A percentile compares a stretch with the other conserved stretches of the same genome.
Evolutionary conservation across 2,329 filamentous ascomycete genomes (phyloP).

Genomic region (Botrytis galanthina): DNA sequence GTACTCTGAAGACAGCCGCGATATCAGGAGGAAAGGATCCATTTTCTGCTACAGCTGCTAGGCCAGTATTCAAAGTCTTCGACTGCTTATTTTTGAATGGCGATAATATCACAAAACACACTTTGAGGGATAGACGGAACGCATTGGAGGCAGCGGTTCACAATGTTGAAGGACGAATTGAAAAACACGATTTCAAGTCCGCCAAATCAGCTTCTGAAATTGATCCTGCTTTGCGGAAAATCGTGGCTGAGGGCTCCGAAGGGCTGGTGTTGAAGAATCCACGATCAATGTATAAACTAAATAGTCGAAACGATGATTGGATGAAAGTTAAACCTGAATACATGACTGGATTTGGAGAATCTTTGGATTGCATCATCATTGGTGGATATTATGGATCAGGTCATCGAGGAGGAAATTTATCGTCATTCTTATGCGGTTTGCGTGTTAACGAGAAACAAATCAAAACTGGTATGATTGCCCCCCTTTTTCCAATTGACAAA

Average conservation of each 20-base stretch:
- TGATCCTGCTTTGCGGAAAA: slow-evolving; percentile 73
- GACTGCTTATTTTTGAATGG: slow-evolving; percentile 90
- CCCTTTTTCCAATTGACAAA: background rate
- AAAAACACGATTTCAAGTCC: slow-evolving; percentile 71
- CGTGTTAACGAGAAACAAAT: slow-evolving; percentile 54
- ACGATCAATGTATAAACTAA: slow-evolving; percentile 78
- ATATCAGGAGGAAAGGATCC: slow-evolving; percentile 75
- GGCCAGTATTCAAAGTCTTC: slow-evolving; percentile 82
- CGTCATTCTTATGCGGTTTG: slow-evolving; percentile 88
- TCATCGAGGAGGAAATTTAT: slow-evolving; percentile 74
- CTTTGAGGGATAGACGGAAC: slow-evolving; percentile 72
- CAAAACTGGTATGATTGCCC: background rate
- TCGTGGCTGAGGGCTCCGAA: slow-evolving; percentile 84
- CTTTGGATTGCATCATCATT: slow-evolving; percentile 83
- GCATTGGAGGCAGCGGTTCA: slow-evolving; percentile 72
- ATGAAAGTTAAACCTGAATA: slow-evolving; percentile 99
- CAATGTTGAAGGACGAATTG: slow-evolving; percentile 71
- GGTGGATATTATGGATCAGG: slow-evolving; percentile 93
- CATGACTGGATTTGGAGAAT: slow-evolving; percentile 94
- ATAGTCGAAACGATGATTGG: slow-evolving; percentile 93
- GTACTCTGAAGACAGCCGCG: slow-evolving; percentile 88
- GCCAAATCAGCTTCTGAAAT: slow-evolving; percentile 69
- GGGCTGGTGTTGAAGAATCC: slow-evolving; percentile 94
- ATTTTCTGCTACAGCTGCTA: slow-evolving; percentile 56
- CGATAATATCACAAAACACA: slow-evolving; percentile 74